Evolutionary conservation across 2,329 filamentous ascomycete species (phyloP).

Genomic region (Gremmenia infestans): DNA sequence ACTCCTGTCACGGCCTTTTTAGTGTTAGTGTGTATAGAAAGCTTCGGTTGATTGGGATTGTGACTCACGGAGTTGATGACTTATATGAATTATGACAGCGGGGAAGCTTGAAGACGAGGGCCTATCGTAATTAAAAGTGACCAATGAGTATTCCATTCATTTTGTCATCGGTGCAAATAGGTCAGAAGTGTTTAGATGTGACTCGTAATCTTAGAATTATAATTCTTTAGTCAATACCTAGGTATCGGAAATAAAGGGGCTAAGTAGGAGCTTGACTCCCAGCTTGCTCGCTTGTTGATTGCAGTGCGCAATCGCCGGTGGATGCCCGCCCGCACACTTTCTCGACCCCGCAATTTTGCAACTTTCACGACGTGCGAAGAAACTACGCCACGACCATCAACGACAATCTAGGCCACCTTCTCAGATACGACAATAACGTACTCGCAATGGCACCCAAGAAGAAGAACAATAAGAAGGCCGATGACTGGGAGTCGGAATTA

Average conservation of each 20-base stretch:
- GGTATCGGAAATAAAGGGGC: not conserved
- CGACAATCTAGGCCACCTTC: not conserved
- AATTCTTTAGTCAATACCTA: too few species aligned
- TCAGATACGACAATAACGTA: not conserved
- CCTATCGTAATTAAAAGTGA: not conserved
- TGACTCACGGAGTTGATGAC: not conserved
- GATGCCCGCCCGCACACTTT: too few species aligned
- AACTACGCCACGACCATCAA: not conserved
- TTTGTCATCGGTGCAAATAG: too few species aligned
- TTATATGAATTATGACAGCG: not conserved
- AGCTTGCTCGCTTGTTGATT: too few species aligned
- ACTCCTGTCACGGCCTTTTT: too few species aligned
- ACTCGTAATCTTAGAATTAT: not conserved
- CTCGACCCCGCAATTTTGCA: not conserved
- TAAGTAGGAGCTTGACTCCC: not conserved
- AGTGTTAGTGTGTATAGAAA: not conserved
- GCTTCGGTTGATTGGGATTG: not conserved
- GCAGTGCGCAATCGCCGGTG: too few species aligned
- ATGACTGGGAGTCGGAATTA: slow-evolving; percentile 93
- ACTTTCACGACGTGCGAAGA: not conserved
- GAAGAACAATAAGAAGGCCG: slow-evolving; percentile 84
- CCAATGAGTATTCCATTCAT: not conserved
- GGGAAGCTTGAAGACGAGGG: not conserved
- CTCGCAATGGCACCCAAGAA: slow-evolving; percentile 84
- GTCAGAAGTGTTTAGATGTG: not conserved